Evolutionary conservation across 2,329 filamentous ascomycete species (phyloP).

Genomic region (Alternaria solani): DNA sequence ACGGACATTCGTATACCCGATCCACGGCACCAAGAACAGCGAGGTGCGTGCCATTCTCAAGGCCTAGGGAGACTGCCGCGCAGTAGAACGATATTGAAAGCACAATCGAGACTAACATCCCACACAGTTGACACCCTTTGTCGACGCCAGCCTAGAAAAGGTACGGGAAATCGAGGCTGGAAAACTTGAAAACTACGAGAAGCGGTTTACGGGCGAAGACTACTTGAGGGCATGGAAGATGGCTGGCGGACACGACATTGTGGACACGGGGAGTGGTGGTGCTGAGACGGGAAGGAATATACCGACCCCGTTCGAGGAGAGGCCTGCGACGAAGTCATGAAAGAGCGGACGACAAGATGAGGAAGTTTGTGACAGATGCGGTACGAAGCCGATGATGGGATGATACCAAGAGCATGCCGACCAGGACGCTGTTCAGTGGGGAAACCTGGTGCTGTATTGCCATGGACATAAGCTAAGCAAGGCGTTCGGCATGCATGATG

Average conservation of each 20-base stretch:
- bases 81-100: constrained; percentile 6
- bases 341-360: not conserved
- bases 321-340: constrained; percentile 22
- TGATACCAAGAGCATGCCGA: not conserved
- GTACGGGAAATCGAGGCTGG: constrained; percentile 22
- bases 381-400: not conserved
- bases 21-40: constrained; percentile 65
- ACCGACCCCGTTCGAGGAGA: constrained; percentile 40
- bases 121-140: constrained; percentile 78
- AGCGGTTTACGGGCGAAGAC: constrained; percentile 42
- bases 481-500: not conserved
- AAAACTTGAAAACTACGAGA: constrained; percentile 28
- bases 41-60: constrained; percentile 25
- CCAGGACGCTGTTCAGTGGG: not conserved
- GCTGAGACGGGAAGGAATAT: constrained; percentile 25
- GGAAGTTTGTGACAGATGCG: not conserved
- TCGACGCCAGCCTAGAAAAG: constrained; percentile 67
- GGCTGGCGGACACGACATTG: constrained; percentile 40
- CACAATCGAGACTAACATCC: not conserved
- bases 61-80: not conserved
- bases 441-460: not conserved
- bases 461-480: not conserved
- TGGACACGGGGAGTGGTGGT: constrained; percentile 14
- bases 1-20: constrained; percentile 85
- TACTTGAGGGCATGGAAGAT: constrained; percentile 48